Conservation (phyloP, 352 stramenopile species). For the Phytophthora macrochlamydospora region DNA sequence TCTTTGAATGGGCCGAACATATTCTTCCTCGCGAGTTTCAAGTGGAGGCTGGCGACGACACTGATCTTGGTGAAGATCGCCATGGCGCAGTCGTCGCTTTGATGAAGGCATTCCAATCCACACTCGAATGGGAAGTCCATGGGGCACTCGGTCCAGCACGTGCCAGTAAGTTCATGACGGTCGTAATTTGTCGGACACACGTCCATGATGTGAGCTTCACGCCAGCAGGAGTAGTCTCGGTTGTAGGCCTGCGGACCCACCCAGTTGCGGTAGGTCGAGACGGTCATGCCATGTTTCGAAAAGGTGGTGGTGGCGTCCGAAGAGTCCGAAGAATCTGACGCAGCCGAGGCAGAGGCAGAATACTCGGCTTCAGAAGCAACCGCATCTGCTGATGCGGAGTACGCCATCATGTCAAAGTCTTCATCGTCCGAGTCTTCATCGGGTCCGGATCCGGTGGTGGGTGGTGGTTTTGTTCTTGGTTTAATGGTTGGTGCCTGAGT, state of each 20-base stretch:
- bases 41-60: not conserved
- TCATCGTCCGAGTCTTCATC: too few species aligned
- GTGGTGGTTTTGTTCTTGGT: too few species aligned
- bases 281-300: not conserved
- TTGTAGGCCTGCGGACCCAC: constrained; percentile 9
- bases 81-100: constrained; percentile 42
- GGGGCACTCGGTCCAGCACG: constrained; percentile 44
- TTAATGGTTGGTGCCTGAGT: too few species aligned
- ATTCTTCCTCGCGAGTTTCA: constrained; percentile 12
- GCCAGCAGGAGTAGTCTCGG: constrained; percentile 30
- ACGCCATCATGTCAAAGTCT: too few species aligned
- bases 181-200: constrained; percentile 25
- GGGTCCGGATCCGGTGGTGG: too few species aligned
- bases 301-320: too few species aligned
- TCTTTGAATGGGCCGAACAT: constrained; percentile 29
- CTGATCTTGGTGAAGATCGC: constrained; percentile 22
- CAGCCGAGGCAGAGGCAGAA: too few species aligned
- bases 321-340: too few species aligned
- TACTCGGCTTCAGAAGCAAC: too few species aligned
- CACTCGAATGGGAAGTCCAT: constrained; percentile 51
- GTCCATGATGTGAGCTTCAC: constrained; percentile 26
- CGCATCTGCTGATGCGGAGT: too few species aligned
- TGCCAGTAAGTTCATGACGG: constrained; percentile 23
- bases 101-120: constrained; percentile 47
- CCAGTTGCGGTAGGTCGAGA: constrained; percentile 15